Evolutionary conservation across 352 stramenopile genomes (phyloP).

Genomic region (Phytophthora kernoviae): DNA sequence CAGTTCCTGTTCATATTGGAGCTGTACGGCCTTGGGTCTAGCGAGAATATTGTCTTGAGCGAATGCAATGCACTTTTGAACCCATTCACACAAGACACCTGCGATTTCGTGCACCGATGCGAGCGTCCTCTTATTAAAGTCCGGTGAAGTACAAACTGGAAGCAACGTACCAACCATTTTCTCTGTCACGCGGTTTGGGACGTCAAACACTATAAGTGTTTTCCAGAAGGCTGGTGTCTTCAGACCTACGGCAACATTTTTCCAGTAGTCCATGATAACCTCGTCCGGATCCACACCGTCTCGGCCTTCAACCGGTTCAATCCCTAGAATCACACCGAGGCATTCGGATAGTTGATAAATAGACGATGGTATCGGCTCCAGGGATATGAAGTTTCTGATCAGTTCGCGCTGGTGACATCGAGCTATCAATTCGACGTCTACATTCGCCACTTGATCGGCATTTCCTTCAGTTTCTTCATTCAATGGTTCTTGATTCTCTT

Average conservation of each 20-base stretch:
- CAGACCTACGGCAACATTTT: slow-evolving; percentile 41
- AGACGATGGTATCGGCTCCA: slow-evolving; percentile 48
- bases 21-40: slow-evolving; percentile 55
- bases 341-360: slow-evolving; percentile 74
- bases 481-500: not conserved
- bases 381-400: slow-evolving; percentile 43
- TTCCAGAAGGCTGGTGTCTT: slow-evolving; percentile 54
- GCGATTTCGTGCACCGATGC: slow-evolving; percentile 54
- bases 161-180: slow-evolving; percentile 60
- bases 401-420: slow-evolving; percentile 11
- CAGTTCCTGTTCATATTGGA: slow-evolving; percentile 51
- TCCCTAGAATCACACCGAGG: slow-evolving; percentile 64
- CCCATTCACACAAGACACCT: slow-evolving; percentile 66
- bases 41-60: slow-evolving; percentile 59
- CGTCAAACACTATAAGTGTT: slow-evolving; percentile 47
- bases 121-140: slow-evolving; percentile 67
- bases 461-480: not conserved
- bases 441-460: not conserved
- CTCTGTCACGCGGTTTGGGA: slow-evolving; percentile 42
- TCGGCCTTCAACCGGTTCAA: slow-evolving; percentile 57
- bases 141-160: slow-evolving; percentile 59
- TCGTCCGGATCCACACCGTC: slow-evolving; percentile 78
- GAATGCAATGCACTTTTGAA: slow-evolving; percentile 54
- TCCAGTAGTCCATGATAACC: slow-evolving; percentile 79
- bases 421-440: not conserved